Evolutionary conservation across 345 rosid species (phyloP).

Genomic region (Eutrema heterophyllum): DNA sequence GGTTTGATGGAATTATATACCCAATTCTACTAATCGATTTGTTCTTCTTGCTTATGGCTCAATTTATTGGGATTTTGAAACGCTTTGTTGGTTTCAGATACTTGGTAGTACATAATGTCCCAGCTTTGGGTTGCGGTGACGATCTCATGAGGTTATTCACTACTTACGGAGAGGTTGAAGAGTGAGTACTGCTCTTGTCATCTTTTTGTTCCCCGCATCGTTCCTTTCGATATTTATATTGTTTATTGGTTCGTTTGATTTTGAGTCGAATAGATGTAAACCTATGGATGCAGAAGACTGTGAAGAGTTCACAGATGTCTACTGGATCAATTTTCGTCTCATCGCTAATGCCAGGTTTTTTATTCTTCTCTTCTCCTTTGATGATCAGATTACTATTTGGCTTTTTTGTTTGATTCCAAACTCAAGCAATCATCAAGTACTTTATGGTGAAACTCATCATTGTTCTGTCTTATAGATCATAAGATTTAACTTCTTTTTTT

Average conservation of each 20-base stretch:
- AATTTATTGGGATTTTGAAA: not conserved
- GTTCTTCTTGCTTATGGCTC: not conserved
- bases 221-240: not conserved
- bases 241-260: not conserved
- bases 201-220: not conserved
- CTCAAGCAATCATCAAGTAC: not conserved
- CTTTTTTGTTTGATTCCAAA: not conserved
- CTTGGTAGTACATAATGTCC: conserved; percentile 79
- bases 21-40: not conserved
- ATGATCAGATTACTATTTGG: not conserved
- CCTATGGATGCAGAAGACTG: conserved; percentile 96
- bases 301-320: conserved; percentile 72
- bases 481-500: too few species aligned
- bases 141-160: conserved; percentile 66
- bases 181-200: conserved; percentile 37
- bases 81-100: conserved; percentile 37
- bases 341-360: conserved; percentile 68
- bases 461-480: not conserved
- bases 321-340: conserved; percentile 69
- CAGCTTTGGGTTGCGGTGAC: conserved; percentile 92
- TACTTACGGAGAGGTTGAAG: conserved; percentile 80
- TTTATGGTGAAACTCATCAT: not conserved
- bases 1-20: conserved; percentile 18
- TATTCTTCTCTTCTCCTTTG: not conserved
- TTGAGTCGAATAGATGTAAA: conserved; percentile 44